Evolutionary conservation across 2,329 filamentous ascomycete species (phyloP), one percentile per base, ranked within the genome.

Genomic region (Simplicillium aogashimaense): DNA sequence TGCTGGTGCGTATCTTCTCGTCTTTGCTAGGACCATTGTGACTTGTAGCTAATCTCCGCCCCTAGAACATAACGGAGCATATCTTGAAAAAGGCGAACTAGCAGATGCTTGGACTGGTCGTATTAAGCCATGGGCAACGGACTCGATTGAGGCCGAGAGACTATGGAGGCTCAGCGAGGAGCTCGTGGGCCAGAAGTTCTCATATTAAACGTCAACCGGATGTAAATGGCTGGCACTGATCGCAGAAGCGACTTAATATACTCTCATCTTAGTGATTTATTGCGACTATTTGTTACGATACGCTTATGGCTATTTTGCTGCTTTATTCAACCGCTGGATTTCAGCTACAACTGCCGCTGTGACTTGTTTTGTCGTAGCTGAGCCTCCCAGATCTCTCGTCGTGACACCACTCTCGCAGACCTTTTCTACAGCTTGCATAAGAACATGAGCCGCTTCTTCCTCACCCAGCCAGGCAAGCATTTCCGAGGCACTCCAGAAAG

Each of bases 381-480:
- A 54, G 0, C 74, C 74, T 1, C 72, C 74, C 3, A 78, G 57
- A 54, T 78, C 73, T 5, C 61, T 61, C 0, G 74, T 77, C 25
- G 67, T 52, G n/a, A 74, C 56, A 0, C 70, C 71, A 7, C 59
- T 60, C 43, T 69, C 71, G 20, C 66, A 73, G 0, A 77, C 71
- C 4, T 56, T 61, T 52, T 77, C 72, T 1, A 78, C 69, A 7
- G 62, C 64, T 4, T 67, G 61, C 59, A 78, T 66, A 39, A 78
- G 49, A 17, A 59, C 59, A 5, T 62, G 57, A 0, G 67, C 65
- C 0, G 72, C 74, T 1, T 70, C 61, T 16, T 68, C 62, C 48
- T 77, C 68, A 0, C 74, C 73, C 0, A 78, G 56, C 74, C 74
- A 78, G 10, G 58, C 59, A 20, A 78, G 51, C 74, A 78, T 76